A percentile compares a stretch with the other conserved stretches of the same genome.
These are phyloP conservation scores for Phoma herbarum DNA, from an alignment of 2,329 filamentous ascomycete species.

Conservation along the genomic window DNA sequence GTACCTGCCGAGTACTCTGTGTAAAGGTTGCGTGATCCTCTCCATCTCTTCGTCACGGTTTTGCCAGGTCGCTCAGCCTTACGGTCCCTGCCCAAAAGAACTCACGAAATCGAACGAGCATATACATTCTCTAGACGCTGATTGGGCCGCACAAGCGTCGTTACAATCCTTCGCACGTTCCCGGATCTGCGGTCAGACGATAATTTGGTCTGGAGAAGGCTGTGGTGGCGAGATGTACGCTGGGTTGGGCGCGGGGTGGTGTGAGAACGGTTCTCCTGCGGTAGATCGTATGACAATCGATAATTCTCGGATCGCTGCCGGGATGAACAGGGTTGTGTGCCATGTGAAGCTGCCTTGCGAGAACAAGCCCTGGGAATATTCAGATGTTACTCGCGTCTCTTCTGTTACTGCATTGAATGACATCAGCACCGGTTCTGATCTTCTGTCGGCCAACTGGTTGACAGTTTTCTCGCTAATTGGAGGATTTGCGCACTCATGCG, in stretches of 20 bases:
- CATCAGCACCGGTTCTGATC: background rate
- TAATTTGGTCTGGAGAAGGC: slow-evolving; percentile 13
- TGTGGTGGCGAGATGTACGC: slow-evolving; percentile 35
- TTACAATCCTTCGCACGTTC: background rate
- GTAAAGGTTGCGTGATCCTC: slow-evolving; percentile 10
- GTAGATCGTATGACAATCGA: slow-evolving; percentile 25
- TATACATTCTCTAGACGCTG: background rate
- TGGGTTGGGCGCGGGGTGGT: slow-evolving; percentile 27
- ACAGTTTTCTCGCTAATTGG: background rate
- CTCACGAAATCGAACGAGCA: slow-evolving; percentile 9
- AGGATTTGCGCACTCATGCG: background rate
- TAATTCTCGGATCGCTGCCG: slow-evolving; percentile 13
- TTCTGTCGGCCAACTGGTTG: background rate
- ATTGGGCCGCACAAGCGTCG: slow-evolving; percentile 6
- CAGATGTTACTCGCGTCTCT: background rate
- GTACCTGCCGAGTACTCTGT: slow-evolving; percentile 2
- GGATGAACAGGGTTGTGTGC: slow-evolving; percentile 18
- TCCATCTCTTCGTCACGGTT: background rate
- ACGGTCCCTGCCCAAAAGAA: background rate
- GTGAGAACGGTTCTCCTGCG: slow-evolving; percentile 1
- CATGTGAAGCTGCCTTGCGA: background rate
- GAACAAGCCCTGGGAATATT: background rate
- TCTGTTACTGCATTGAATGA: background rate
- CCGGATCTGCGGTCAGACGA: slow-evolving; percentile 28
- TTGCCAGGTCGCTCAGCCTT: slow-evolving; percentile 8